These are phyloP conservation scores for Mycena rosella DNA, from an alignment of 768 basidiomycete species.

Conservation along the genomic window DNA sequence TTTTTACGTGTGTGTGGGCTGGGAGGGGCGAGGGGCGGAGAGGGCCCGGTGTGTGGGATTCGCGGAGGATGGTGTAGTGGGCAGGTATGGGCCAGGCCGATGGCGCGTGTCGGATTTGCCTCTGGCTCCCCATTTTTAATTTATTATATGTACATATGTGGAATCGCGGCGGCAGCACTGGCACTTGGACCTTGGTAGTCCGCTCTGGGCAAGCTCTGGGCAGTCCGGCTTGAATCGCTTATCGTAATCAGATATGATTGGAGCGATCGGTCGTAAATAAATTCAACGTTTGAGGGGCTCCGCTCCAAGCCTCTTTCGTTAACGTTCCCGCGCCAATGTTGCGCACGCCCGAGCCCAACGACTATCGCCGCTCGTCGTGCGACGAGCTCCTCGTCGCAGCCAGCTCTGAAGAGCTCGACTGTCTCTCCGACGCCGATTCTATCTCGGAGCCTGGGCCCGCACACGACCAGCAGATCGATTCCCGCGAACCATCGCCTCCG, in stretches of 20 bases:
- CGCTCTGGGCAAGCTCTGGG: no score
- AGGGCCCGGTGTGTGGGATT: constrained; percentile 51
- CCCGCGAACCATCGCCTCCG: neutral
- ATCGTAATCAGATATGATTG: no score
- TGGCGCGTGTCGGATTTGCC: neutral
- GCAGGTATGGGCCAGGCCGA: neutral
- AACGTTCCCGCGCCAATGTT: constrained; percentile 18
- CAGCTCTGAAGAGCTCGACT: constrained; percentile 24
- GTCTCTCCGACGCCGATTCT: constrained; percentile 25
- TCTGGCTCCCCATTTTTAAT: no score
- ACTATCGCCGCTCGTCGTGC: constrained; percentile 46
- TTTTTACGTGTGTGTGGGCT: constrained; percentile 63
- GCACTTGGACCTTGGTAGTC: no score
- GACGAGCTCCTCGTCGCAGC: constrained; percentile 42
- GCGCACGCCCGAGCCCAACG: constrained; percentile 20
- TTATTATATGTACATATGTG: no score
- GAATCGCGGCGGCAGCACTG: no score
- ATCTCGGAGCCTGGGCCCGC: constrained; percentile 32
- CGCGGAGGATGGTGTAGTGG: constrained; percentile 56
- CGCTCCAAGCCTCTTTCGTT: neutral
- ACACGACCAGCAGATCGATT: neutral
- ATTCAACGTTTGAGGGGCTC: constrained; percentile 1
- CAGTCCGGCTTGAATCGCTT: no score
- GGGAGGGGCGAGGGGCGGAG: constrained; percentile 15
- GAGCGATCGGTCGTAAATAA: no score